Percentiles rank a stretch among this genome's conserved stretches.
phyloP scores from a whole-genome alignment of 345 rosid genomes.

The rapeseed (Brassica napus) region Da-Ae NC_063440.1:26157001-26157500 shows the following conservation, averaged over 20 bases:
- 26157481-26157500: background rate
- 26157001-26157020: background rate
- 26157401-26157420: background rate
- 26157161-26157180: background rate
- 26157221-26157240: background rate
- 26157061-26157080: background rate
- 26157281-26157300: background rate
- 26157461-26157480: background rate
- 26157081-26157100: background rate
- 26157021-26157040: background rate
- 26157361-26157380: background rate
- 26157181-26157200: background rate
- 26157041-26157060: background rate
- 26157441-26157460: background rate
- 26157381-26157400: background rate
- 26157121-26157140: conserved; percentile 5
- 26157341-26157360: background rate
- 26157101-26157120: background rate
- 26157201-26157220: background rate
- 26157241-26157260: background rate
- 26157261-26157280: background rate
- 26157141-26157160: background rate
- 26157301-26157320: background rate
- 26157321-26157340: background rate
- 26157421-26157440: background rate